Evolutionary conservation across 176 grass and related monocot genomes (phyloP).

Genomic region (Triticum aestivum): DNA sequence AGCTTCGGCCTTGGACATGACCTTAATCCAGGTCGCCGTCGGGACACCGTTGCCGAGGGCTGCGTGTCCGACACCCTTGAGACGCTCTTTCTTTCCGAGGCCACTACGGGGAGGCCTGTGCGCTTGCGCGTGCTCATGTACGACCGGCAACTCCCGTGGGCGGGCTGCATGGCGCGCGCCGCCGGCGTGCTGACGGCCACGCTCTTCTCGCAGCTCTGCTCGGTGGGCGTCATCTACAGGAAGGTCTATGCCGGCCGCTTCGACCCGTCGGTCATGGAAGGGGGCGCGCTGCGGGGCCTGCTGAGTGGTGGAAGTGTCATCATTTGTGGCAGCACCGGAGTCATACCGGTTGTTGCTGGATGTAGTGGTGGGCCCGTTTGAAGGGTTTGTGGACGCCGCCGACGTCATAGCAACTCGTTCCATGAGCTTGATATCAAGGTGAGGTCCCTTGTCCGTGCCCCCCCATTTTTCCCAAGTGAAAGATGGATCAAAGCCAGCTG

Average conservation of each 20-base stretch:
- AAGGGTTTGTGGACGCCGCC: too few relatives aligned
- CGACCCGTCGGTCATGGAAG: background rate
- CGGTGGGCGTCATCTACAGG: background rate
- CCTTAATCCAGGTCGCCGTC: too few relatives aligned
- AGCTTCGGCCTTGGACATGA: too few relatives aligned
- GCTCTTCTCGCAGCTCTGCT: conserved; percentile 3
- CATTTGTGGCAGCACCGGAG: too few relatives aligned
- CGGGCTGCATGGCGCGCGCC: background rate
- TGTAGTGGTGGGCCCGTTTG: too few relatives aligned
- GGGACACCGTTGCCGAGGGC: too few relatives aligned
- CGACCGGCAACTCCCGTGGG: conserved; percentile 6
- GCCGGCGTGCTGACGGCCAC: background rate
- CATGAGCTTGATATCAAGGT: too few relatives aligned
- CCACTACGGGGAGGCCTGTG: background rate
- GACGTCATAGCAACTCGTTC: too few relatives aligned
- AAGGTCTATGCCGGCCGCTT: background rate
- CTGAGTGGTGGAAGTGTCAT: background rate
- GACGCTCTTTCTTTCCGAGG: background rate
- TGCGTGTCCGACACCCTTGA: background rate
- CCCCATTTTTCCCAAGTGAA: too few relatives aligned
- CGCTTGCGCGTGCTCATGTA: conserved; percentile 3
- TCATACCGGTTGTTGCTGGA: too few relatives aligned
- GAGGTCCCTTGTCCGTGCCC: too few relatives aligned
- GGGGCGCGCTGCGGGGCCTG: background rate
- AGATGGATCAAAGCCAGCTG: too few relatives aligned